phyloP scores from a whole-genome alignment of 2,329 filamentous ascomycete species.

The Capronia epimyces region DNA sequence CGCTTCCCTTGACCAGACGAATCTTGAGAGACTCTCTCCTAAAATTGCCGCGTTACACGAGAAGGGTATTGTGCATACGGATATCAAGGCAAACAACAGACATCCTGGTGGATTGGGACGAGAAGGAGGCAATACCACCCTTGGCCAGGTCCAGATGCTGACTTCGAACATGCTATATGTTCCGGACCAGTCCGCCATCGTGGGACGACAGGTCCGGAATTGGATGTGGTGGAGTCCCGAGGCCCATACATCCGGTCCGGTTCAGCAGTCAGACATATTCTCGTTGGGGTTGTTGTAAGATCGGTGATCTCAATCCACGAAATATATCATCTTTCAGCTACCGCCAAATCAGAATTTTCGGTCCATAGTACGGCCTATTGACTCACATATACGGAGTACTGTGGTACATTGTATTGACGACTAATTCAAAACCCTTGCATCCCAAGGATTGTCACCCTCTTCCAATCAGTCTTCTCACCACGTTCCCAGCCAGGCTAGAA shows the following conservation, averaged over 20 bases:
- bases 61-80: conserved; percentile 33
- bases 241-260: conserved; percentile 33
- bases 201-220: conserved; percentile 32
- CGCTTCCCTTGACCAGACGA: conserved; percentile 37
- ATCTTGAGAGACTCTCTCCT: conserved; percentile 42
- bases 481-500: too few relatives aligned
- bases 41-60: conserved; percentile 34
- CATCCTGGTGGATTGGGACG: conserved; percentile 32
- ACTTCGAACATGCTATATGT: conserved; percentile 30
- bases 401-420: too few relatives aligned
- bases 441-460: too few relatives aligned
- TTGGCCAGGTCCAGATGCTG: conserved; percentile 32
- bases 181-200: conserved; percentile 23
- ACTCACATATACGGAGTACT: too few relatives aligned
- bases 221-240: conserved; percentile 37
- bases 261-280: conserved; percentile 35
- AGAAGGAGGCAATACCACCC: conserved; percentile 15
- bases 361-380: too few relatives aligned
- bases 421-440: too few relatives aligned
- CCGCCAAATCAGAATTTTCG: too few relatives aligned
- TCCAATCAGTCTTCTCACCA: too few relatives aligned
- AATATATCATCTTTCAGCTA: too few relatives aligned
- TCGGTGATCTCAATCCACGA: too few relatives aligned
- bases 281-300: conserved; percentile 34
- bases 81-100: conserved; percentile 37